Evolutionary conservation across 148 eudicot genomes (phyloP).

Genomic region (Salicornia ramosissima): DNA sequence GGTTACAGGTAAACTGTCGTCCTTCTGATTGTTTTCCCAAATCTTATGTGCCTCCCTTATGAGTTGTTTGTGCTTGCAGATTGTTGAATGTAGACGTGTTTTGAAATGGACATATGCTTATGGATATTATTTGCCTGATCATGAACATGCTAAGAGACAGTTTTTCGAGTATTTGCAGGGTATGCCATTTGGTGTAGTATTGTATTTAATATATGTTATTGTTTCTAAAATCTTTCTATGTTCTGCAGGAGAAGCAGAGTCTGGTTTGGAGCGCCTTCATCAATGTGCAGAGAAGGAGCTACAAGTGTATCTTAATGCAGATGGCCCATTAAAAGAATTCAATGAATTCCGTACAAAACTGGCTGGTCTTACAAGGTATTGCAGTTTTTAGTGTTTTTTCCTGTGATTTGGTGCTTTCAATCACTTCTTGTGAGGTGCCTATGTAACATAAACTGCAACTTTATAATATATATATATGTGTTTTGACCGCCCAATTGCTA

Average conservation of each 20-base stretch:
- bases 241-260: slow-evolving; percentile 77
- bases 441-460: background rate
- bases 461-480: background rate
- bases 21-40: background rate
- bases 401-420: background rate
- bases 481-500: background rate
- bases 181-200: slow-evolving; percentile 12
- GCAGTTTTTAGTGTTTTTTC: too few species aligned
- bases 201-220: background rate
- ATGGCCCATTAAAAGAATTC: slow-evolving; percentile 64
- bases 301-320: slow-evolving; percentile 53
- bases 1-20: slow-evolving; percentile 61
- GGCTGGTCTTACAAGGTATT: slow-evolving; percentile 79
- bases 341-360: slow-evolving; percentile 75
- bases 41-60: background rate
- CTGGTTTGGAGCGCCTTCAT: slow-evolving; percentile 88
- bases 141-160: slow-evolving; percentile 68
- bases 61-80: slow-evolving; percentile 41
- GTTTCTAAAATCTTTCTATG: slow-evolving; percentile 14
- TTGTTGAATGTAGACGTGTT: slow-evolving; percentile 91
- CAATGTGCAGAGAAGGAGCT: slow-evolving; percentile 94
- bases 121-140: slow-evolving; percentile 79
- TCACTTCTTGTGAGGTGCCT: background rate
- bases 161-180: slow-evolving; percentile 92
- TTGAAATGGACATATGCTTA: slow-evolving; percentile 93